These are phyloP conservation scores for Nectriaceae sp. DNA, from an alignment of 2,329 filamentous ascomycete genomes.

Conservation along the genomic window DNA sequence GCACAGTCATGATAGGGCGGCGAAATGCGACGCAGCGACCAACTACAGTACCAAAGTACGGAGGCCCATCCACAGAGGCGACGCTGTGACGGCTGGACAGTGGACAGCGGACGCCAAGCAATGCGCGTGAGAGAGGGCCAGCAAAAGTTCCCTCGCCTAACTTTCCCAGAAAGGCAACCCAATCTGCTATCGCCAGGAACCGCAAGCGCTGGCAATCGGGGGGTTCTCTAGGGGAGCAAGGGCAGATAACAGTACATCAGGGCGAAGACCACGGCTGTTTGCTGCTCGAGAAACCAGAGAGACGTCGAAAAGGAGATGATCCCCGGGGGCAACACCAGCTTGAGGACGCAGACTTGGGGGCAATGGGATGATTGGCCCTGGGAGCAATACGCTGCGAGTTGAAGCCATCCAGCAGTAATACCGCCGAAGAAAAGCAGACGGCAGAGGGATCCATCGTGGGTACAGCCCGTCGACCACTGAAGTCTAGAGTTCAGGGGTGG, in stretches of 20 bases:
- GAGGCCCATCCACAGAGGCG: conserved; percentile 14
- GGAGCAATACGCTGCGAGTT: not conserved
- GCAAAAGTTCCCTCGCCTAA: conserved; percentile 45
- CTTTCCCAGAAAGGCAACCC: conserved; percentile 38
- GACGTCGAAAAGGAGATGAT: not conserved
- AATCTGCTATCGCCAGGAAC: conserved; percentile 31
- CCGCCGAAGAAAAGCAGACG: not conserved
- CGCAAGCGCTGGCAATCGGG: conserved; percentile 21
- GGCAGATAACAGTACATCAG: conserved; percentile 27
- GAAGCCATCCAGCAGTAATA: conserved; percentile 8
- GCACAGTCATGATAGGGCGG: conserved; percentile 26
- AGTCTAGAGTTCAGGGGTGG: conserved; percentile 24
- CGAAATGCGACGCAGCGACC: conserved; percentile 19
- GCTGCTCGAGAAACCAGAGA: not conserved
- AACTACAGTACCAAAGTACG: too few species aligned
- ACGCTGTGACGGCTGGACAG: conserved; percentile 20
- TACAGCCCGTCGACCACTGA: conserved; percentile 29
- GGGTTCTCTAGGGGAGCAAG: conserved; percentile 26
- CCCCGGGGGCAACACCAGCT: not conserved
- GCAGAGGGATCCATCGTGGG: not conserved
- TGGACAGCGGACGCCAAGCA: conserved; percentile 34
- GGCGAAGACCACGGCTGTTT: not conserved
- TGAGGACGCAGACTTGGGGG: not conserved
- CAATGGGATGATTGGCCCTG: not conserved
- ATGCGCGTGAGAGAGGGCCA: conserved; percentile 36